Evolutionary conservation across 352 stramenopile species (phyloP).

Genomic region (Phytophthora sp.): DNA sequence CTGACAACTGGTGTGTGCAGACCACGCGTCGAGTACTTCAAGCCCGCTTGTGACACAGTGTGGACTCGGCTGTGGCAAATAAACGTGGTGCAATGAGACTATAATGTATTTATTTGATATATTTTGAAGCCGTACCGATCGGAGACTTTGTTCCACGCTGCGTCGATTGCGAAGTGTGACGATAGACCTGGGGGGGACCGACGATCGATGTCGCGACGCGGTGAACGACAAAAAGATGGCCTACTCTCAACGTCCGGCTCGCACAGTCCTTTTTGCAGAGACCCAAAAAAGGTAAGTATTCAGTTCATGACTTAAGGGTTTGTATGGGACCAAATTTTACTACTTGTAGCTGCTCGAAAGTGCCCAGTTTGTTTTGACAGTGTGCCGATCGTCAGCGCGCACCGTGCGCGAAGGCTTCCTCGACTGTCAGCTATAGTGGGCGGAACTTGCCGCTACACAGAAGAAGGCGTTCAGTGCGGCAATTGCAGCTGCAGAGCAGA

Average conservation of each 20-base stretch:
- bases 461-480: slow-evolving; percentile 10
- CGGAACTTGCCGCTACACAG: slow-evolving; percentile 10
- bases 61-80: too few species aligned
- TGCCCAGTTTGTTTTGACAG: background rate
- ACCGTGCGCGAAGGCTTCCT: slow-evolving; percentile 5
- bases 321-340: slow-evolving; percentile 28
- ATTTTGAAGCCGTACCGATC: slow-evolving; percentile 8
- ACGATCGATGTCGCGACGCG: slow-evolving; percentile 26
- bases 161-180: slow-evolving; percentile 40
- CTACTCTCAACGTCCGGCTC: slow-evolving; percentile 28
- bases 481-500: slow-evolving; percentile 33
- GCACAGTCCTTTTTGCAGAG: slow-evolving; percentile 21
- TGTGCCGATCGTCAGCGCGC: slow-evolving; percentile 15
- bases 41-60: too few species aligned
- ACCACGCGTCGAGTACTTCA: too few species aligned
- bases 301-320: slow-evolving; percentile 27
- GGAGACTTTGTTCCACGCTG: slow-evolving; percentile 20
- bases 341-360: too few species aligned
- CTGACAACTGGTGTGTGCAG: too few species aligned
- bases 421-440: background rate
- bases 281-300: slow-evolving; percentile 19
- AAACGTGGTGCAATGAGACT: background rate
- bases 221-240: slow-evolving; percentile 12
- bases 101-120: background rate
- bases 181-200: slow-evolving; percentile 15